These are phyloP conservation scores for Candolleomyces efflorescens DNA, from an alignment of 768 basidiomycete species.

Conservation along the genomic window DNA sequence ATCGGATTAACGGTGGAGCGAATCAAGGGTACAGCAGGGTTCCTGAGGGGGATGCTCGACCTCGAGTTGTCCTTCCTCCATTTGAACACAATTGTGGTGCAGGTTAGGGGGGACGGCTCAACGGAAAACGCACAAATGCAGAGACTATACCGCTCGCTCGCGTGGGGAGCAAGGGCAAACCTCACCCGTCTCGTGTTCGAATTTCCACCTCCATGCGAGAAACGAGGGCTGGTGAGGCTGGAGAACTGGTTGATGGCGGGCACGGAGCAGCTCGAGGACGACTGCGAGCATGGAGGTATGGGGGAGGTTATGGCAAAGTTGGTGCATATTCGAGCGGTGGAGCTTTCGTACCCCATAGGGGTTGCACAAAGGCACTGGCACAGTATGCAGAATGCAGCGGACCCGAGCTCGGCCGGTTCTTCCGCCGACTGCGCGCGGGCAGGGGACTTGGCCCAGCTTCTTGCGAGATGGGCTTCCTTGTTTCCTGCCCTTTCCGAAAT, in stretches of 20 bases:
- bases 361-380: neutral
- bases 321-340: neutral
- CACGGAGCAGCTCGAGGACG: neutral
- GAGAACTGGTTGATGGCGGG: neutral
- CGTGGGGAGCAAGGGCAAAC: neutral
- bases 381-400: too few relatives aligned
- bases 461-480: neutral
- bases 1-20: neutral
- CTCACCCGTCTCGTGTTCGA: constrained; percentile 3
- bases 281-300: too few relatives aligned
- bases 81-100: neutral
- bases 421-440: too few relatives aligned
- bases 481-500: neutral
- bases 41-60: constrained; percentile 6
- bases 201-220: neutral
- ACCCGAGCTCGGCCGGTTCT: too few relatives aligned
- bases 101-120: neutral
- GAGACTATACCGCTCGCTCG: neutral
- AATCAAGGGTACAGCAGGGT: neutral
- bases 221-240: neutral
- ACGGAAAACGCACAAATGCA: neutral
- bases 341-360: neutral
- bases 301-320: neutral
- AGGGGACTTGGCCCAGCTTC: neutral
- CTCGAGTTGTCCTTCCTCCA: constrained; percentile 3